phyloP scores from a whole-genome alignment of 2,329 filamentous ascomycete genomes.

The Cercospora nicotianae region DNA sequence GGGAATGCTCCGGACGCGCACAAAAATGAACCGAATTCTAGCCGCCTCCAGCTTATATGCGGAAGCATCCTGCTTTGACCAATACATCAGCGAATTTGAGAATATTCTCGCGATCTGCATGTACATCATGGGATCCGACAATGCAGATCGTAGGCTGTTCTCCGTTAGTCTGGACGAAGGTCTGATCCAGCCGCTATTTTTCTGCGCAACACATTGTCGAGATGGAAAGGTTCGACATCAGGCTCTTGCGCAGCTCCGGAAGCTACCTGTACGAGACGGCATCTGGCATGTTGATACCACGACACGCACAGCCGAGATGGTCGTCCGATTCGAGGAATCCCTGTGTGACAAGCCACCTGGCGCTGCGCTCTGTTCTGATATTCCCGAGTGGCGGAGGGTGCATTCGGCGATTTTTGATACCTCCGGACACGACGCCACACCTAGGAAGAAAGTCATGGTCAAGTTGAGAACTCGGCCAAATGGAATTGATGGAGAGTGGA shows the following conservation, averaged over 20 bases:
- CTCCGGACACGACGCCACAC: slow-evolving; percentile 23
- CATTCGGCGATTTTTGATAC: slow-evolving; percentile 31
- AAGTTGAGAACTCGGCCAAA: slow-evolving; percentile 31
- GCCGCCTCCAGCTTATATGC: slow-evolving; percentile 33
- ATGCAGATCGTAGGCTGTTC: slow-evolving; percentile 32
- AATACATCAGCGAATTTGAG: slow-evolving; percentile 33
- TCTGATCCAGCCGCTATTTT: slow-evolving; percentile 34
- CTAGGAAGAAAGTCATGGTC: slow-evolving; percentile 25
- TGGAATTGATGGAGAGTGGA: slow-evolving; percentile 36
- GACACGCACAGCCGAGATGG: slow-evolving; percentile 27
- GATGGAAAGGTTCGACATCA: slow-evolving; percentile 32
- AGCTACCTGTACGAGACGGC: slow-evolving; percentile 28
- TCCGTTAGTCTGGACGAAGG: slow-evolving; percentile 36
- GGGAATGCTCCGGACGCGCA: slow-evolving; percentile 32
- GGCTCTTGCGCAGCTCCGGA: slow-evolving; percentile 30
- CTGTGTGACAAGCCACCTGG: slow-evolving; percentile 20
- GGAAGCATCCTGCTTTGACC: slow-evolving; percentile 32
- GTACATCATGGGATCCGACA: slow-evolving; percentile 34
- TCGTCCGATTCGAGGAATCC: slow-evolving; percentile 31
- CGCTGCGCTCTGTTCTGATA: slow-evolving; percentile 29
- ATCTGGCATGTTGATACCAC: slow-evolving; percentile 37
- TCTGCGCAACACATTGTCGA: slow-evolving; percentile 34
- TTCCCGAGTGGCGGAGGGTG: slow-evolving; percentile 36
- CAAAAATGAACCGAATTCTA: slow-evolving; percentile 35
- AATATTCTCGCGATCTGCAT: slow-evolving; percentile 35